Evolutionary conservation across 2,329 filamentous ascomycete genomes (phyloP).

Genomic region (Venturia oleaginea): DNA sequence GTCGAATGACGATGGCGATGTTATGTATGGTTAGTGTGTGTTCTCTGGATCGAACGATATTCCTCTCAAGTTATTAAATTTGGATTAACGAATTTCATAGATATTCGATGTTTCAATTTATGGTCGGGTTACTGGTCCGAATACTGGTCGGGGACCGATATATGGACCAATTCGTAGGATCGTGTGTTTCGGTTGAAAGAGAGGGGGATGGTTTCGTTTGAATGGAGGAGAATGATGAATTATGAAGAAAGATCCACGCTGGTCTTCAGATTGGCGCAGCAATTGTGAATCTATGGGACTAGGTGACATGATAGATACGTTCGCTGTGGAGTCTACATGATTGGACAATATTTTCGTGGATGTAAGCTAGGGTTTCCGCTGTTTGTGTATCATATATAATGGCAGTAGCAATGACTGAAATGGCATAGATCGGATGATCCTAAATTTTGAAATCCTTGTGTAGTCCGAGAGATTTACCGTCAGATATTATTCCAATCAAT

Average conservation of each 20-base stretch:
- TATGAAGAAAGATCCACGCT: neutral
- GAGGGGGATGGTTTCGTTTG: neutral
- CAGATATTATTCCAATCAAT: too few relatives aligned
- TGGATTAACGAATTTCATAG: neutral
- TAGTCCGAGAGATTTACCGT: too few relatives aligned
- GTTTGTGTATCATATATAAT: neutral
- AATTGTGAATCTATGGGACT: neutral
- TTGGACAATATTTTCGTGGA: neutral
- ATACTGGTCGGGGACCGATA: neutral
- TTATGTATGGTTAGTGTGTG: slow-evolving; percentile 5
- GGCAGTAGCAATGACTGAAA: neutral
- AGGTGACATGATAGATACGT: neutral
- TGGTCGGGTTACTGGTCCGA: neutral
- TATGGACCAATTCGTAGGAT: neutral
- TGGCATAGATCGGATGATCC: too few relatives aligned
- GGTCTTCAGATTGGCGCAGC: neutral
- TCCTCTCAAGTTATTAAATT: neutral
- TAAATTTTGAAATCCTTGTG: too few relatives aligned
- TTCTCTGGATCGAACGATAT: neutral
- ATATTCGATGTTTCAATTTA: neutral
- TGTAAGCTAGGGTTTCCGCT: neutral
- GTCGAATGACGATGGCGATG: neutral
- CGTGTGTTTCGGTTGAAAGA: neutral
- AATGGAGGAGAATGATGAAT: neutral
- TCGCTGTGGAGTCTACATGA: neutral